Evolutionary conservation across 371 early-diverging fungal genomes (phyloP).

Genomic region (Parasitella parasitica): DNA sequence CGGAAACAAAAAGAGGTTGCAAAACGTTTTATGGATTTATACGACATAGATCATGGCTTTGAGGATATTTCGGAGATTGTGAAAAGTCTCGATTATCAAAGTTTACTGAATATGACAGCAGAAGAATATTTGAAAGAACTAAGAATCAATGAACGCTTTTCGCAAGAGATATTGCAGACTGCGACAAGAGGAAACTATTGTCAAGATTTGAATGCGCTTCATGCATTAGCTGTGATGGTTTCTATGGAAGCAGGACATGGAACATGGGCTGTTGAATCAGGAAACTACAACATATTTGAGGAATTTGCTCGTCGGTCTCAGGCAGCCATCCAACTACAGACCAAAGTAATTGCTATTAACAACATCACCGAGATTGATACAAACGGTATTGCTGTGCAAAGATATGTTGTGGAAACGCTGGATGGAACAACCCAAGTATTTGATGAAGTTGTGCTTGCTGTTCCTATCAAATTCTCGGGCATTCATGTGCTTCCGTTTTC

Average conservation of each 20-base stretch:
- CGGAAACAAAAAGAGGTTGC: slow-evolving; percentile 16
- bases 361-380: slow-evolving; percentile 38
- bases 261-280: slow-evolving; percentile 58
- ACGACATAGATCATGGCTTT: slow-evolving; percentile 16
- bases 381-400: slow-evolving; percentile 9
- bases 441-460: slow-evolving; percentile 59
- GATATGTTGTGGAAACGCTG: slow-evolving; percentile 40
- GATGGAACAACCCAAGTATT: slow-evolving; percentile 45
- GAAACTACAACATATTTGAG: slow-evolving; percentile 71
- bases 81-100: slow-evolving; percentile 21
- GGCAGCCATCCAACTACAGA: slow-evolving; percentile 50
- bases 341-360: slow-evolving; percentile 35
- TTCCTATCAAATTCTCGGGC: slow-evolving; percentile 38
- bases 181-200: slow-evolving; percentile 74
- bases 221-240: slow-evolving; percentile 65
- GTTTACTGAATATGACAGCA: slow-evolving; percentile 35
- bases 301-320: slow-evolving; percentile 52
- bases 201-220: slow-evolving; percentile 60
- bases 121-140: slow-evolving; percentile 37
- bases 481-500: slow-evolving; percentile 25
- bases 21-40: slow-evolving; percentile 16
- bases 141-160: slow-evolving; percentile 33
- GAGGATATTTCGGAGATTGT: slow-evolving; percentile 19
- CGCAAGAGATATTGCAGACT: slow-evolving; percentile 55
- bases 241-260: slow-evolving; percentile 58